Evolutionary conservation across 495 filamentous ascomycete species (phyloP).

Genomic region (Penicillium odoratum): DNA sequence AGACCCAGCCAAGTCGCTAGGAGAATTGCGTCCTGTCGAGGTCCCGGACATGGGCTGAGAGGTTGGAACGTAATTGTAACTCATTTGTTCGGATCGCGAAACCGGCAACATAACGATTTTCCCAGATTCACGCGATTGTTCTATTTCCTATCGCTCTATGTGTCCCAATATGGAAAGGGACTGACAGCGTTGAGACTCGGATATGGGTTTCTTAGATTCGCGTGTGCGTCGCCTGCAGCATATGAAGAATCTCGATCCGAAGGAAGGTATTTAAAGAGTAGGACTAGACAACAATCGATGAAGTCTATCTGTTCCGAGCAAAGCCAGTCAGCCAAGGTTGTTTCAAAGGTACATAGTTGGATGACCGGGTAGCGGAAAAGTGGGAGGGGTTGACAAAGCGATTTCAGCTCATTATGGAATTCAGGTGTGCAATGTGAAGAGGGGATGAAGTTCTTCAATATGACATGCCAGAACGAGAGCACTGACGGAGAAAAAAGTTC

Average conservation of each 20-base stretch:
- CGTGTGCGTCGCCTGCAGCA: slow-evolving; percentile 17
- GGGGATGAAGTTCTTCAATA: background rate
- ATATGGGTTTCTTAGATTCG: slow-evolving; percentile 13
- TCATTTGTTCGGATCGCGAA: slow-evolving; percentile 67
- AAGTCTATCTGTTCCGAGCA: background rate
- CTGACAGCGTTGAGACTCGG: slow-evolving; percentile 11
- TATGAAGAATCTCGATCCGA: slow-evolving; percentile 10
- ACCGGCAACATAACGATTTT: slow-evolving; percentile 85
- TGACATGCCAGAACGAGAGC: background rate
- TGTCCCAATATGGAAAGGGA: slow-evolving; percentile 13
- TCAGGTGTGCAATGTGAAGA: slow-evolving; percentile 3
- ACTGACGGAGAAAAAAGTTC: background rate
- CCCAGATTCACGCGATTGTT: slow-evolving; percentile 25
- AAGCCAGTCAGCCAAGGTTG: slow-evolving; percentile 7
- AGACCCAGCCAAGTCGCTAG: slow-evolving; percentile 74
- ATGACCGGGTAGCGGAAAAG: slow-evolving; percentile 7
- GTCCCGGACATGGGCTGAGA: slow-evolving; percentile 77
- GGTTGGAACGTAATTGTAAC: slow-evolving; percentile 74
- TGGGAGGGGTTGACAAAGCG: slow-evolving; percentile 28
- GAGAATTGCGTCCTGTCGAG: slow-evolving; percentile 83
- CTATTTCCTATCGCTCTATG: slow-evolving; percentile 24
- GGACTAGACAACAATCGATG: background rate
- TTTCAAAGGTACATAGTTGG: slow-evolving; percentile 3
- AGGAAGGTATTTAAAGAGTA: background rate
- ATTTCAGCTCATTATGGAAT: background rate